Percentiles rank a stretch among this genome's conserved stretches.
Evolutionary conservation across 176 grass and related monocot genomes (phyloP).

Genomic region (Canna indica): DNA sequence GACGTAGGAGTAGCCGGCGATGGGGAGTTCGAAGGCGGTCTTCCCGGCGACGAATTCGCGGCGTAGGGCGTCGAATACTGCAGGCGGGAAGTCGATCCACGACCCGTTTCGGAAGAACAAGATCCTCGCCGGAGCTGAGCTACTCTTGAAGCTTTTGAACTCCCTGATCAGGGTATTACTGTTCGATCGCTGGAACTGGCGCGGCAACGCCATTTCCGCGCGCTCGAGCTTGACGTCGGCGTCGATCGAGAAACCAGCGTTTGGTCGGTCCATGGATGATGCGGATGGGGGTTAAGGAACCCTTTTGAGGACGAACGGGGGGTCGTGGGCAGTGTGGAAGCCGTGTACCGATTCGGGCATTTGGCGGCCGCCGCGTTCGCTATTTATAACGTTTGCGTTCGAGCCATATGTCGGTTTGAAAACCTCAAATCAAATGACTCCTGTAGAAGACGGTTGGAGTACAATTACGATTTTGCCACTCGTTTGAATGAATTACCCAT

Average conservation of each 20-base stretch:
- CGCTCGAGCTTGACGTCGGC: neutral
- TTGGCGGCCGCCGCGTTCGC: neutral
- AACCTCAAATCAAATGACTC: no score
- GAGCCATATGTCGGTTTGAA: no score
- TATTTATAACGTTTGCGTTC: neutral
- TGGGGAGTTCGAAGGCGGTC: neutral
- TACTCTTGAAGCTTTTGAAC: slow-evolving; percentile 1
- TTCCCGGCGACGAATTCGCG: slow-evolving; percentile 2
- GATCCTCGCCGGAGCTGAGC: neutral
- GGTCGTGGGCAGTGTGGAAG: no score
- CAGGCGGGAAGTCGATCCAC: neutral
- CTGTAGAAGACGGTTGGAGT: no score
- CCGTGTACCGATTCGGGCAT: neutral
- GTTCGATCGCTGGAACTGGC: neutral
- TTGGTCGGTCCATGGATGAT: neutral
- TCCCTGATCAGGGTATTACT: neutral
- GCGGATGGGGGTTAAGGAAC: neutral
- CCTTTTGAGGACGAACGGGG: neutral
- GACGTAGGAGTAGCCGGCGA: neutral
- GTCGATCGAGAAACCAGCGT: neutral
- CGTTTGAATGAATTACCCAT: no score
- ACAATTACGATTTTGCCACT: no score
- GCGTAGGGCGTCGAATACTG: neutral
- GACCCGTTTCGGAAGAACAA: neutral
- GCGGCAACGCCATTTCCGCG: neutral